phyloP scores from a whole-genome alignment of 2,329 filamentous ascomycete genomes.

The Juglanconis sp. region DNA sequence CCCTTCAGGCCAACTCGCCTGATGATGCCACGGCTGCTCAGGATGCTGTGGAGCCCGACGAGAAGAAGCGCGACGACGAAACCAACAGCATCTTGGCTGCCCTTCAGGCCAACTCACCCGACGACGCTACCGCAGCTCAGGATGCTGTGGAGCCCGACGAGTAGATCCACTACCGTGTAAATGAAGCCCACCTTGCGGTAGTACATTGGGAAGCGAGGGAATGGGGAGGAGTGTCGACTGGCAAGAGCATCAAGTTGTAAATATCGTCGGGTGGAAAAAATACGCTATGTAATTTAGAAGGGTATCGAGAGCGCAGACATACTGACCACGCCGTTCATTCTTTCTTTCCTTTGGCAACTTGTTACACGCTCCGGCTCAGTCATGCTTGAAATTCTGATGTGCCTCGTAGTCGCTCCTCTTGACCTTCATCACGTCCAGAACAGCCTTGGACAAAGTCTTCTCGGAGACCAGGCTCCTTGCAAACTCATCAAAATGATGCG shows the following conservation, averaged over 20 bases:
- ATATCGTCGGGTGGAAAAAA: not conserved
- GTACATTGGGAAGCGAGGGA: not conserved
- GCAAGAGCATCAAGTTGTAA: not conserved
- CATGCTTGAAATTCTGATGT: not conserved
- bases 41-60: conserved; percentile 5
- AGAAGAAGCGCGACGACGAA: conserved; percentile 5
- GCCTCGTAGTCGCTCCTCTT: not conserved
- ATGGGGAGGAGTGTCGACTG: not conserved
- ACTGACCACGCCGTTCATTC: not conserved
- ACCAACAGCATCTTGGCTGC: not conserved
- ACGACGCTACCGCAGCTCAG: not conserved
- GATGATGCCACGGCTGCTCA: conserved; percentile 3
- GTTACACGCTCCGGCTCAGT: not conserved
- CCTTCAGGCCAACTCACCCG: not conserved
- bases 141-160: conserved; percentile 6
- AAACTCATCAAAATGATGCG: conserved; percentile 21
- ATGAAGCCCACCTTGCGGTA: not conserved
- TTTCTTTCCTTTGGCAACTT: not conserved
- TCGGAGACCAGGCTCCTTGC: conserved; percentile 10
- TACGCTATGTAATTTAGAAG: not conserved
- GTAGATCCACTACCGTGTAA: not conserved
- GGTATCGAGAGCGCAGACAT: not conserved
- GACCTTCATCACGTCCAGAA: not conserved
- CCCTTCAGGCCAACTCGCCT: conserved; percentile 1
- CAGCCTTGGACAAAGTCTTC: not conserved